Base-by-base conservation (phyloP, 108 stramenopile species). In the Ochromonas danica region DNA sequence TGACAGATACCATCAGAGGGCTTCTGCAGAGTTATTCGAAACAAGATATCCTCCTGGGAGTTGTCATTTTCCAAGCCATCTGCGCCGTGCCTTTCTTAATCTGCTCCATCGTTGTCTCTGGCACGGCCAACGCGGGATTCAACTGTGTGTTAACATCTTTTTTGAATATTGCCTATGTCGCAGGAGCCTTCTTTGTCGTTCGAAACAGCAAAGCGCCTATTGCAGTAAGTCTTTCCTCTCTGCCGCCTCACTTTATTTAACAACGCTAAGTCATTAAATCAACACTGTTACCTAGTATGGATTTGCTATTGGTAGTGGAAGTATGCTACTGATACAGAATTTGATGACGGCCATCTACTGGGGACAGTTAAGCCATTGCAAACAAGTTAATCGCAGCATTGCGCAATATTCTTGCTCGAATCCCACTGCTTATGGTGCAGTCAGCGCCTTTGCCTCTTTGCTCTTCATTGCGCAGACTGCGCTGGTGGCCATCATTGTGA, bases 101-200 rank as follows among this genome's bases (percentile, higher is more conserved):
- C 61, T 85, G 75, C 39, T 79, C 85, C 31, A 82, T 79, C 74
- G 57, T 77, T 0, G 80, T 81, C 36, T 38, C 80, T 22, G n/a
- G 43, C 1, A 85, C 83, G 2, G 82, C 85, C 1, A 85, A 85
- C 42, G 82, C 80, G 6, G 85, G 85, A 28, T 83, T 85, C 74
- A 85, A 83, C 45, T 62, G 40, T 17, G 57, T 85, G 31, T 40
- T 83, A n/a, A 85, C 85, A 36, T 78, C 80, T 28, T 60, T 85
- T 2, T 36, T 83, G 1, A 80, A 85, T 42, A 39, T 83, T 1
- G 61, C 43, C 42, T 83, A 36, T 41, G 72, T 81, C 35, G 57
- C 22, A 39, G 80, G 80, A n/a, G 22, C 27, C n/a, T 81, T 1
- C 77, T 35, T 39, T 57, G 80, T 83, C 71, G 41, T 61, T 43